Conservation (phyloP, 768 basidiomycete genomes). For the Tulasnella sp. region DNA sequence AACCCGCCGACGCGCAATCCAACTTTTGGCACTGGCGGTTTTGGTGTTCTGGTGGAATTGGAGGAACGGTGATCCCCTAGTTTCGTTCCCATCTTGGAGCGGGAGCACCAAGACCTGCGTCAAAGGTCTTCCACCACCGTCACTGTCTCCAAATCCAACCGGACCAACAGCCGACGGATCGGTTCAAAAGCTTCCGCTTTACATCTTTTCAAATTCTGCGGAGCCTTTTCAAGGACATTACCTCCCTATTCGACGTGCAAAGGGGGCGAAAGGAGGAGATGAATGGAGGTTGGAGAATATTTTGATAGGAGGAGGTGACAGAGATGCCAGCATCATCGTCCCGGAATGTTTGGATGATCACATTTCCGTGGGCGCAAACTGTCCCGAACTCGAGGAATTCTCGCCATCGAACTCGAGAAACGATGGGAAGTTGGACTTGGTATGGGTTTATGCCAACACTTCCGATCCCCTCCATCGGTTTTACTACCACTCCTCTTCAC, state of each 20-base stretch:
- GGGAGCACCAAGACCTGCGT: neutral
- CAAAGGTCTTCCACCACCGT: neutral
- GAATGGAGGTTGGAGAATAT: neutral
- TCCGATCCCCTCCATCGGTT: slow-evolving; percentile 29
- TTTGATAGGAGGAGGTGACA: neutral
- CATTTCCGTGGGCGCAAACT: slow-evolving; percentile 3
- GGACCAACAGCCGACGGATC: neutral
- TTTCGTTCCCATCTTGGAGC: neutral
- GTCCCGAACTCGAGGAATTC: neutral
- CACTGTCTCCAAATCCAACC: neutral
- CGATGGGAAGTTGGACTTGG: slow-evolving; percentile 28
- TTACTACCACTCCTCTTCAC: neutral
- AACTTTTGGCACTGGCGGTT: neutral
- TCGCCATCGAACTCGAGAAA: neutral
- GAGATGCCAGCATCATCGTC: neutral
- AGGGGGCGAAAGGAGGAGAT: neutral
- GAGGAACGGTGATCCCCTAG: neutral
- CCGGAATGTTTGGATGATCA: slow-evolving; percentile 24
- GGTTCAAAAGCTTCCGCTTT: neutral
- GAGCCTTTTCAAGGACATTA: neutral
- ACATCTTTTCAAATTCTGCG: neutral
- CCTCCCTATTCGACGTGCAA: neutral
- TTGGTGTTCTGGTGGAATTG: neutral
- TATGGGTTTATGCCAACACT: slow-evolving; percentile 35
- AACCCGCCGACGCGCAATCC: neutral